Evolutionary conservation across 2,329 filamentous ascomycete species (phyloP).

Genomic region (Neodidymelliopsis sp.): DNA sequence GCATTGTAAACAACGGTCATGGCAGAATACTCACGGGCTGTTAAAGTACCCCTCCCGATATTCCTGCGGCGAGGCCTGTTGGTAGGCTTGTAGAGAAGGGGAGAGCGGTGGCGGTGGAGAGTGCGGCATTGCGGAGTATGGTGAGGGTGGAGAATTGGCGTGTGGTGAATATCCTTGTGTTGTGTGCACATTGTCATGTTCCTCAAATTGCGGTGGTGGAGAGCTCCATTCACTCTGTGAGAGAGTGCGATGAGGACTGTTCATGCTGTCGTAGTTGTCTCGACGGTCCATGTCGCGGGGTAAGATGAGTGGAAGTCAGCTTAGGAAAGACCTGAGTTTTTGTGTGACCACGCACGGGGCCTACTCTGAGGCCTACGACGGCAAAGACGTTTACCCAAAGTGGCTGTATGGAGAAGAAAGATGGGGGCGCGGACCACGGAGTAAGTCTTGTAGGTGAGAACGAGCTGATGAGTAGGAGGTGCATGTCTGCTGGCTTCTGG

Average conservation of each 20-base stretch:
- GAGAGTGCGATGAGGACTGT: constrained; percentile 5
- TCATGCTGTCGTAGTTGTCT: constrained; percentile 7
- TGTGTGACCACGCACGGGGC: neutral
- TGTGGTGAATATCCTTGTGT: constrained; percentile 9
- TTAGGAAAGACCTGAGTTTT: neutral
- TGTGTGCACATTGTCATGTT: constrained; percentile 27
- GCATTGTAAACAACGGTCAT: neutral
- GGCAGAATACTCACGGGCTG: constrained; percentile 7
- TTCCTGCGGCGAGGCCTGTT: constrained; percentile 18
- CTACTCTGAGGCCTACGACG: neutral
- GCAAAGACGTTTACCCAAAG: constrained; percentile 5
- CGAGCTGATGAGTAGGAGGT: constrained; percentile 22
- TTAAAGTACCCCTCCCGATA: constrained; percentile 26
- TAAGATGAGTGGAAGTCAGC: neutral
- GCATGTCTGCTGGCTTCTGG: constrained; percentile 19
- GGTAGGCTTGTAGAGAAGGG: constrained; percentile 23
- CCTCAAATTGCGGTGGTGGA: constrained; percentile 31
- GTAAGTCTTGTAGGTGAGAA: constrained; percentile 10
- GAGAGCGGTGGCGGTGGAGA: constrained; percentile 26
- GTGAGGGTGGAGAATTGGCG: constrained; percentile 11
- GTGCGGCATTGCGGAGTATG: constrained; percentile 14
- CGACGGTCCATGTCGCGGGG: constrained; percentile 10
- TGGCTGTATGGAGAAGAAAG: neutral
- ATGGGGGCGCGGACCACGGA: constrained; percentile 7
- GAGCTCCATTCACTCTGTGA: constrained; percentile 30